Percentiles rank a stretch among this genome's conserved stretches.
Evolutionary conservation across 2,329 filamentous ascomycete species (phyloP).

Genomic region (Cladosporium sp.): DNA sequence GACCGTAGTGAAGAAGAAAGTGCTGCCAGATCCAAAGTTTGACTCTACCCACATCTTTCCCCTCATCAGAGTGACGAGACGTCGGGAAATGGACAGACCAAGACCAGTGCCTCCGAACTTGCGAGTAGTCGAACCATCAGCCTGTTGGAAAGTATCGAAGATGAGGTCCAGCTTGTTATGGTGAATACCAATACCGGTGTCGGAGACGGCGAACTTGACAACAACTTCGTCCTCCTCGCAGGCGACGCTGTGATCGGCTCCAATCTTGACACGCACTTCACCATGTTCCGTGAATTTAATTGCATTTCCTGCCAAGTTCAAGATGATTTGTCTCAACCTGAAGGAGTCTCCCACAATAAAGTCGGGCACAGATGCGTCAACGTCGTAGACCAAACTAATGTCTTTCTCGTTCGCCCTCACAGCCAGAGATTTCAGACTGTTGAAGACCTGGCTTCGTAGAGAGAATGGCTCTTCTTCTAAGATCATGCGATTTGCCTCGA

Average conservation of each 20-base stretch:
- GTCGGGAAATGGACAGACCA: constrained; percentile 90
- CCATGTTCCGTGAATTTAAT: constrained; percentile 99
- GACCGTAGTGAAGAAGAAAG: constrained; percentile 93
- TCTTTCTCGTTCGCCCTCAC: constrained; percentile 96
- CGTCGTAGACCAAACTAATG: constrained; percentile 85
- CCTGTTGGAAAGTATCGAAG: constrained; percentile 98
- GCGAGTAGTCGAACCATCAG: constrained; percentile 91
- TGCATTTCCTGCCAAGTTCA: constrained; percentile 95
- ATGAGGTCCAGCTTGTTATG: constrained; percentile 94
- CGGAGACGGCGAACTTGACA: constrained; percentile 91
- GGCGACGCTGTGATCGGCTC: constrained; percentile 61
- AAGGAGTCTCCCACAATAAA: constrained; percentile 96
- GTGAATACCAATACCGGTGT: constrained; percentile 95
- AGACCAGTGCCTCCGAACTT: constrained; percentile 95
- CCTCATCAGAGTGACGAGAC: constrained; percentile 92
- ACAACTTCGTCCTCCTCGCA: constrained; percentile 75
- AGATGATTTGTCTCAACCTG: constrained; percentile 90
- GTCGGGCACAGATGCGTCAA: constrained; percentile 89
- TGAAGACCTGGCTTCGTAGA: constrained; percentile 90
- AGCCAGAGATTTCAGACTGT: constrained; percentile 92
- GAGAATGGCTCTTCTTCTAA: constrained; percentile 98
- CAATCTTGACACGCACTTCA: constrained; percentile 91
- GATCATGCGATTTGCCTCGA: constrained; percentile 96
- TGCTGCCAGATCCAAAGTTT: constrained; percentile 83
- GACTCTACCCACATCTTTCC: constrained; percentile 96